Percentiles rank a stretch among this genome's conserved stretches.
Conservation (phyloP, 192 early-diverging fungal genomes). For the Backusella westeae region DNA sequence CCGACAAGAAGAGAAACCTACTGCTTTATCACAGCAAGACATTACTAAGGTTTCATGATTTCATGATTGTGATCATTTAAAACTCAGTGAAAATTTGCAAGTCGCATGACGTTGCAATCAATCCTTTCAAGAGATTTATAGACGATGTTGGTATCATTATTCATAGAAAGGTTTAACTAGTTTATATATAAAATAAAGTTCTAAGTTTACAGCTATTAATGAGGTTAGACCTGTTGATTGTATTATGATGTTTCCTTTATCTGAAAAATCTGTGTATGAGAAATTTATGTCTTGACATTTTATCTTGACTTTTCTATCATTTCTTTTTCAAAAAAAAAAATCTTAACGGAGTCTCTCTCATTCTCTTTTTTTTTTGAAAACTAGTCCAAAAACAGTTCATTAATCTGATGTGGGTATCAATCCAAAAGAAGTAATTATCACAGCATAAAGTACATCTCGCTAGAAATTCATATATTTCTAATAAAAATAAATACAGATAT, state of each 20-base stretch:
- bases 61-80: background rate
- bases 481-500: no score
- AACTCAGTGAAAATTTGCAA: background rate
- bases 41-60: conserved; percentile 4
- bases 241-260: background rate
- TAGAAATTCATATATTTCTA: background rate
- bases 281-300: background rate
- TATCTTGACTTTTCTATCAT: background rate
- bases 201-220: background rate
- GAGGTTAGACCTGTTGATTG: background rate
- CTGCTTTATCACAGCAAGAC: background rate
- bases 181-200: no score
- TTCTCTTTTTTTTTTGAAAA: background rate
- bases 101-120: background rate
- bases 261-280: background rate
- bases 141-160: background rate
- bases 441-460: background rate
- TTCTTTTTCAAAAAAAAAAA: background rate
- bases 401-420: background rate
- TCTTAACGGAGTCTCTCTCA: background rate
- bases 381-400: background rate
- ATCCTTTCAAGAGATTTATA: background rate
- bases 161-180: no score
- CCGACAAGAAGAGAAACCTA: conserved; percentile 3
- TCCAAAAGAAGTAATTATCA: background rate